A percentile compares a stretch with the other conserved stretches of the same genome.
Conservation (phyloP, 208 protist genomes). For the Crithidia fasciculata region DNA sequence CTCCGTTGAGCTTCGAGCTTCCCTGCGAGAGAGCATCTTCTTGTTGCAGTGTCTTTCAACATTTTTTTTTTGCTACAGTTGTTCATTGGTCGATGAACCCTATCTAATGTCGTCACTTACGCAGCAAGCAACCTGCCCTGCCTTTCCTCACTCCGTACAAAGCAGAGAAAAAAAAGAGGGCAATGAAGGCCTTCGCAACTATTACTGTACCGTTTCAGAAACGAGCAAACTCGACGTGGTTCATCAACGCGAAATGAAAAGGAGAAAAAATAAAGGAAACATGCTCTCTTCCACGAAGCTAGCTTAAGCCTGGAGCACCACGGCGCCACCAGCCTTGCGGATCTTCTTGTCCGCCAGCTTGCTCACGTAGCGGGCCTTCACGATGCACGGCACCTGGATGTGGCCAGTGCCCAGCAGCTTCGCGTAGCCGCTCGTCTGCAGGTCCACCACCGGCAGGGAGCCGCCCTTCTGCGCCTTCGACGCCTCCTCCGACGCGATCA, state of each 20-base stretch:
- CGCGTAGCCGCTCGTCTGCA: conserved; percentile 96
- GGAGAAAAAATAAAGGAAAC: conserved; percentile 29
- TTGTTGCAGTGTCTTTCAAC: no score
- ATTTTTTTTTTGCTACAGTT: no score
- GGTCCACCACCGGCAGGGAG: conserved; percentile 98
- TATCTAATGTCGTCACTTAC: no score
- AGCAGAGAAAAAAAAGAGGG: conserved; percentile 8
- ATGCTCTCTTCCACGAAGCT: not conserved
- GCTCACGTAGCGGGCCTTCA: conserved; percentile 99
- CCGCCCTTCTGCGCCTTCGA: conserved; percentile 78
- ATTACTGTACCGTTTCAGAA: not conserved
- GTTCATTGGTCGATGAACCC: no score
- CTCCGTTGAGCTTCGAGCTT: no score
- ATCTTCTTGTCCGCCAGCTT: conserved; percentile 99
- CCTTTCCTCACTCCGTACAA: no score
- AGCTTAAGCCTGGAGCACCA: conserved; percentile 96
- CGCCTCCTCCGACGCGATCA: conserved; percentile 95
- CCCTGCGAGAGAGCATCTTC: no score
- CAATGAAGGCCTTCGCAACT: not conserved
- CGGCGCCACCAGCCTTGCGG: conserved; percentile 98
- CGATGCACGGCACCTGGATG: conserved; percentile 98
- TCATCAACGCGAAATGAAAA: conserved; percentile 6
- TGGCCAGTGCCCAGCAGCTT: conserved; percentile 99
- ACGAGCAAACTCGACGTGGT: not conserved
- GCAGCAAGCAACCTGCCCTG: no score